Conservation (phyloP, 306 rosid species). For the Rosa chinensis region DNA sequence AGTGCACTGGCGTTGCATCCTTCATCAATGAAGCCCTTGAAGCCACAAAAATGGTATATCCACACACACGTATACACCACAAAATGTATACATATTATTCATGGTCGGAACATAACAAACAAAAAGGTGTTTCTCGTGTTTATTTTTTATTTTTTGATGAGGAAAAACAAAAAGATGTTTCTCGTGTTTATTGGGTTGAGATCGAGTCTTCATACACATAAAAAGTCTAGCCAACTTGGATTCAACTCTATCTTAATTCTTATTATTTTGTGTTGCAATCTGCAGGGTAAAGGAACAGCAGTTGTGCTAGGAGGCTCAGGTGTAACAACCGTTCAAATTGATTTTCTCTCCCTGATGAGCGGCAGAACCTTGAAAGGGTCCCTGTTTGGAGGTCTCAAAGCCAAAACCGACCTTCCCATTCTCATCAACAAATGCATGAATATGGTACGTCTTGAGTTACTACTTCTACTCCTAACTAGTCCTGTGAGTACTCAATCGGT, state of each 20-base stretch:
- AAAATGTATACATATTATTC: neutral
- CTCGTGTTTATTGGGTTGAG: neutral
- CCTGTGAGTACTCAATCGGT: too few species aligned
- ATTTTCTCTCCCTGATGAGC: conserved; percentile 7
- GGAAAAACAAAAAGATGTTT: too few species aligned
- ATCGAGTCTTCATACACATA: too few species aligned
- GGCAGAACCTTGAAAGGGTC: conserved; percentile 55
- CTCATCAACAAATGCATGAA: conserved; percentile 37
- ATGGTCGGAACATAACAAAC: too few species aligned
- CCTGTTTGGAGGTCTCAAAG: conserved; percentile 49
- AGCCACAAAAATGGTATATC: conserved; percentile 49
- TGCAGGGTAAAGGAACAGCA: conserved; percentile 45
- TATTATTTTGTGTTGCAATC: neutral
- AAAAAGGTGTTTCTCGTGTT: neutral
- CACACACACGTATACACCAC: neutral
- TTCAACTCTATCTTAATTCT: too few species aligned
- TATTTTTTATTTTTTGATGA: too few species aligned
- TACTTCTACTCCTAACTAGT: neutral
- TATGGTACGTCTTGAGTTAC: conserved; percentile 26
- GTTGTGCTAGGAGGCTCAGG: conserved; percentile 32
- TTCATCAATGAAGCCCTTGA: conserved; percentile 40
- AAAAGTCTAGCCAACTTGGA: neutral
- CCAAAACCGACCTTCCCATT: conserved; percentile 46
- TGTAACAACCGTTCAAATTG: conserved; percentile 23
- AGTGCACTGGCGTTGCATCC: conserved; percentile 46